Base-by-base conservation (phyloP, 2,329 filamentous ascomycete species). In the Gnomoniopsis smithogilvyi region DNA sequence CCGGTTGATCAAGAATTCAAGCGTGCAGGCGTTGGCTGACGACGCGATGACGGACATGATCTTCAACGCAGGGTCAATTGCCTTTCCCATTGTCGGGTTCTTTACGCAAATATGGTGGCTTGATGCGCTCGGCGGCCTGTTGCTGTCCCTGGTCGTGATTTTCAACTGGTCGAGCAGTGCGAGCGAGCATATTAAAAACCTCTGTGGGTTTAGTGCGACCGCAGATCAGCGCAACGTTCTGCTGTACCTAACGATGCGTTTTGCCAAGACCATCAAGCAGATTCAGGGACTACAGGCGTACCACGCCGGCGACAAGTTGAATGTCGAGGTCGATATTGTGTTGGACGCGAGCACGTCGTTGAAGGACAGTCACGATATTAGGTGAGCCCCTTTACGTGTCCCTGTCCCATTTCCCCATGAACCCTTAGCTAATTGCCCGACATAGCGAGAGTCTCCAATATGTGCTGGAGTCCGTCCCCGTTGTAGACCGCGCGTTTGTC, bases 231-330 rank as follows among this genome's bases (percentile, higher is more conserved):
- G 92, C 33, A 96, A 95, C 69, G 84, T 96, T 50, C 74, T 96
- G 22, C 80, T 96, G 1, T 97, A 97, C 74, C 82, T 96, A 65
- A 95, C 92, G 1, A 96, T 96, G 90, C 89, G 93, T 21, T 96
- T 96, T 70, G 92, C 92, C 49, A 91, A 90, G 65, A 89, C 90
- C 14, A 96, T 97, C 69, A 86, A 85, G 68, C 88, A 91, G 70
- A 95, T 96, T 62, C 91, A 95, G 70, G 91, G 91, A 34, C 76
- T 95, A 58, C 88, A 92, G 65, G 91, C 91, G 2, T 96, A 95
- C 70, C 91, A 96, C 68, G 87, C 88, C 0, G 91, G 91, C 26
- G 91, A 95, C 71, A 93, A 92, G 77, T 80, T 95, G 59, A 92
- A 91, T 64, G 90, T 94, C 26, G 80, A 83, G 69, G 90, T 94